Evolutionary conservation across 2,329 filamentous ascomycete species (phyloP).

Genomic region (Exophiala phaeomuriformis): DNA sequence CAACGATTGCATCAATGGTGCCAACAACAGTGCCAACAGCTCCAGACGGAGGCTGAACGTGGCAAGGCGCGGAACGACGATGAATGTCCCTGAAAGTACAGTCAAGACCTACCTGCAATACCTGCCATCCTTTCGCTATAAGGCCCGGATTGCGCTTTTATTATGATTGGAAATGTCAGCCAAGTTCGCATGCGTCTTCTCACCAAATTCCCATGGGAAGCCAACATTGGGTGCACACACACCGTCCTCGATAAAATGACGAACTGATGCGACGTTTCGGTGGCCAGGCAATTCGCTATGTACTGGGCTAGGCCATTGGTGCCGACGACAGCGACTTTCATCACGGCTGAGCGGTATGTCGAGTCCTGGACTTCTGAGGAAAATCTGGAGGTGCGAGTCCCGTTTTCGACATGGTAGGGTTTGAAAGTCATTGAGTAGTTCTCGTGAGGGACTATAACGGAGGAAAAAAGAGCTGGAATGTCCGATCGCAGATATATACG

Average conservation of each 20-base stretch:
- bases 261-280: constrained; percentile 58
- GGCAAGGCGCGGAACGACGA: not conserved
- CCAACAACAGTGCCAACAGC: too few relatives aligned
- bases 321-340: constrained; percentile 57
- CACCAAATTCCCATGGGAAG: too few relatives aligned
- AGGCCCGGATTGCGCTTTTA: constrained; percentile 35
- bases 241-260: constrained; percentile 59
- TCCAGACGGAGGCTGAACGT: too few relatives aligned
- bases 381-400: constrained; percentile 14
- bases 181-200: too few relatives aligned
- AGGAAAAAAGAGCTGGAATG: too few relatives aligned
- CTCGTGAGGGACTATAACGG: too few relatives aligned
- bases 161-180: too few relatives aligned
- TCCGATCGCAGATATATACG: too few relatives aligned
- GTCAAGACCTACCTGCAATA: constrained; percentile 41
- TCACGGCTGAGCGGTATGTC: constrained; percentile 34
- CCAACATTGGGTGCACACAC: not conserved
- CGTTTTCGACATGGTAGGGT: constrained; percentile 4
- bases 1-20: too few relatives aligned
- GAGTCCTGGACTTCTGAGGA: constrained; percentile 1
- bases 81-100: not conserved
- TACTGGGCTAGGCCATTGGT: constrained; percentile 53
- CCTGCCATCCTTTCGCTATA: constrained; percentile 49
- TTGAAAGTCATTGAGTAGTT: too few relatives aligned
- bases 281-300: constrained; percentile 53